Percentiles rank a stretch among this genome's conserved stretches.
phyloP scores from a whole-genome alignment of 1,139 yeast species.

The Pichia kudriavzevii region DNA sequence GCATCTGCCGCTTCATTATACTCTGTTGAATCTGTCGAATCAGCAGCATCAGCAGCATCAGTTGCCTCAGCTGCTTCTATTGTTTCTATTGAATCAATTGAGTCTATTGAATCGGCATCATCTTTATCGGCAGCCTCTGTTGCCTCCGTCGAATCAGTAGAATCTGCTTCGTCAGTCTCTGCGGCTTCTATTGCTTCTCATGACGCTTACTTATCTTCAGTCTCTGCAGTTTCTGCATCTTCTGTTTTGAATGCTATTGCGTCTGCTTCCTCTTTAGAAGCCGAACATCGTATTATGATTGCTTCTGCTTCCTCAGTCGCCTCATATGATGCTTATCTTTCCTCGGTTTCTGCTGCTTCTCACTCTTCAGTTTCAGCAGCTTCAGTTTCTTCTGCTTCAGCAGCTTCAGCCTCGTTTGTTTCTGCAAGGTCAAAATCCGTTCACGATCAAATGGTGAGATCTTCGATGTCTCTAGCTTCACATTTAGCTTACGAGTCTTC shows the following conservation, averaged over 20 bases:
- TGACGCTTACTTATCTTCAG: too few relatives aligned
- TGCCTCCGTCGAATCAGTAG: conserved; percentile 12
- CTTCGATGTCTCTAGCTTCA: conserved; percentile 21
- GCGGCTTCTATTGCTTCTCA: conserved; percentile 12
- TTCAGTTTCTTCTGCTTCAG: conserved; percentile 23
- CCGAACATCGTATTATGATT: conserved; percentile 17
- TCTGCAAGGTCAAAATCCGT: conserved; percentile 21
- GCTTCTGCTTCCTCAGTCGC: conserved; percentile 18
- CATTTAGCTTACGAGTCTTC: conserved; percentile 19
- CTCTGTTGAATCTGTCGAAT: conserved; percentile 10
- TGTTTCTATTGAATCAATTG: conserved; percentile 10
- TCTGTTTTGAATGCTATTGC: conserved; percentile 8
- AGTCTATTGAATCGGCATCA: conserved; percentile 4
- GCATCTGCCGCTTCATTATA: conserved; percentile 17
- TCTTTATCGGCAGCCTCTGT: conserved; percentile 8
- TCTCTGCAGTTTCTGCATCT: conserved; percentile 13
- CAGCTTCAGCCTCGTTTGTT: conserved; percentile 13
- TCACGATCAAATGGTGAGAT: too few relatives aligned
- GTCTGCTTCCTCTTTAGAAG: conserved; percentile 14
- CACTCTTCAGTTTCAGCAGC: conserved; percentile 21
- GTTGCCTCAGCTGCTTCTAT: conserved; percentile 8
- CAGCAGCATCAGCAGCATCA: conserved; percentile 16
- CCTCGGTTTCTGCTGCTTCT: conserved; percentile 20
- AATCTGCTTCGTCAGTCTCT: conserved; percentile 16
- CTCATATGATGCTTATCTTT: conserved; percentile 14